Percentiles rank a stretch among this genome's conserved stretches.
Evolutionary conservation across 305 asterid species (phyloP).

Genomic region (Fraxinus nigra): DNA sequence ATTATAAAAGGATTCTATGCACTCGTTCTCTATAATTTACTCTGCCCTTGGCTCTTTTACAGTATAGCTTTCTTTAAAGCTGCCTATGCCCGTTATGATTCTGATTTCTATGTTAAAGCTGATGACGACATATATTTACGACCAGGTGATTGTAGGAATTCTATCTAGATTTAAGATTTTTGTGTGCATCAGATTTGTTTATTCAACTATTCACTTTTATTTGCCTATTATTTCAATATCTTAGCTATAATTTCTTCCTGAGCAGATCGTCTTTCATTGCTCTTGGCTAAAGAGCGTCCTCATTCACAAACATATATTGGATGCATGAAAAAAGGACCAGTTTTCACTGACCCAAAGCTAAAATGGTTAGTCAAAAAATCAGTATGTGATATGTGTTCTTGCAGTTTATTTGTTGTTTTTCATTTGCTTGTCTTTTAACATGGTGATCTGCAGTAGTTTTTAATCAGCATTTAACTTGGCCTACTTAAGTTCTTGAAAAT

Average conservation of each 20-base stretch:
- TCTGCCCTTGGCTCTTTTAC: conserved; percentile 35
- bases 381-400: conserved; percentile 14
- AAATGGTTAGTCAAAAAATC: conserved; percentile 65
- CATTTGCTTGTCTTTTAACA: background rate
- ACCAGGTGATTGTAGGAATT: conserved; percentile 57
- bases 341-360: conserved; percentile 83
- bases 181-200: conserved; percentile 2
- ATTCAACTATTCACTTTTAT: conserved; percentile 16
- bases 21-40: conserved; percentile 16
- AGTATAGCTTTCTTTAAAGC: conserved; percentile 96
- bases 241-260: conserved; percentile 24
- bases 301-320: conserved; percentile 94
- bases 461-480: background rate
- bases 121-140: conserved; percentile 97
- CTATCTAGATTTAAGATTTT: background rate
- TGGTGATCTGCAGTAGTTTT: background rate
- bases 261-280: conserved; percentile 90
- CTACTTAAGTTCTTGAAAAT: background rate
- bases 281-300: conserved; percentile 89
- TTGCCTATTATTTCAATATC: conserved; percentile 9
- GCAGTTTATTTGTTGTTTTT: conserved; percentile 12
- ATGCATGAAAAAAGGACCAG: conserved; percentile 97
- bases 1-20: conserved; percentile 15
- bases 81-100: conserved; percentile 86
- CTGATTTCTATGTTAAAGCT: conserved; percentile 95